phyloP scores from a whole-genome alignment of 768 basidiomycete species.

The Naematelia aurantialba region DNA sequence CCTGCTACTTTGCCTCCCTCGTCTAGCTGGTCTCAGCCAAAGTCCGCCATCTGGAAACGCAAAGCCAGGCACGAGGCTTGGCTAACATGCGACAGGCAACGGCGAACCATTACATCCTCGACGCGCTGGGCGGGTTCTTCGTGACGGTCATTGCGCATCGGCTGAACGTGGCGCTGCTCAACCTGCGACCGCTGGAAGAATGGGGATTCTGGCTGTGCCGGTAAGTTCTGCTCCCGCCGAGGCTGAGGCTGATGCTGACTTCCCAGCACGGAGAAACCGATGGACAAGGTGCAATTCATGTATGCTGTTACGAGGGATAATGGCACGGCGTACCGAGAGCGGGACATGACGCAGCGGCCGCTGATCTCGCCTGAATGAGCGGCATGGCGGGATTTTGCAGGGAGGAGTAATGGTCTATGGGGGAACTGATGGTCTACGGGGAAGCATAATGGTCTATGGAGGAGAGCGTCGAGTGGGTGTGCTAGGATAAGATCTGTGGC shows the following conservation, averaged over 20 bases:
- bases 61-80: background rate
- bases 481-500: too few species aligned
- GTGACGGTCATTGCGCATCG: slow-evolving; percentile 34
- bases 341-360: slow-evolving; percentile 25
- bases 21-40: too few species aligned
- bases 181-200: slow-evolving; percentile 42
- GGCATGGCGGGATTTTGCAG: too few species aligned
- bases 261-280: slow-evolving; percentile 32
- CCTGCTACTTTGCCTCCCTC: slow-evolving; percentile 3
- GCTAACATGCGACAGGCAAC: slow-evolving; percentile 26
- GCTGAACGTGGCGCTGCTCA: slow-evolving; percentile 30
- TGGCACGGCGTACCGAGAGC: slow-evolving; percentile 7
- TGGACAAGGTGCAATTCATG: slow-evolving; percentile 39
- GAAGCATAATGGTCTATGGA: too few species aligned
- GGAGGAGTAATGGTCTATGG: too few species aligned
- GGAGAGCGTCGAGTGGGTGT: too few species aligned
- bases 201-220: slow-evolving; percentile 41
- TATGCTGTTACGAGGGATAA: slow-evolving; percentile 14
- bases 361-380: too few species aligned
- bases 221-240: slow-evolving; percentile 13
- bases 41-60: background rate
- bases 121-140: slow-evolving; percentile 41
- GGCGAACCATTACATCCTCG: slow-evolving; percentile 41
- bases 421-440: too few species aligned
- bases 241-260: background rate